phyloP scores from a whole-genome alignment of 108 stramenopile species.

The Cyclotella sp. region DNA sequence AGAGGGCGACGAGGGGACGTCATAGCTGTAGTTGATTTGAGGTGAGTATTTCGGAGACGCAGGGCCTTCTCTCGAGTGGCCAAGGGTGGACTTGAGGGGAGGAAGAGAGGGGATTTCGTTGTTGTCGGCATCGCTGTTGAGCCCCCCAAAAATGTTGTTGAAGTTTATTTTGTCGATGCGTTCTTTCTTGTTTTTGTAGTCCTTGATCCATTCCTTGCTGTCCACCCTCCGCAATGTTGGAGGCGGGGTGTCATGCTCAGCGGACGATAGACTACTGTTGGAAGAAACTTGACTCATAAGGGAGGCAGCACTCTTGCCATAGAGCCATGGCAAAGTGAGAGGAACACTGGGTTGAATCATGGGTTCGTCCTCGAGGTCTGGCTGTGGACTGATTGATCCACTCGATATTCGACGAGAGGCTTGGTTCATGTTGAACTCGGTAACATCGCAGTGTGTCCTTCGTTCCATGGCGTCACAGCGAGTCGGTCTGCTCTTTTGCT shows the following conservation, averaged over 20 bases:
- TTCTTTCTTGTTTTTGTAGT: constrained; percentile 45
- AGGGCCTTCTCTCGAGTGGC: neutral
- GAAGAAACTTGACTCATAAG: no score
- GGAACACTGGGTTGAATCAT: constrained; percentile 4
- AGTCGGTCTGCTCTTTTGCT: no score
- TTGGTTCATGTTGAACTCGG: neutral
- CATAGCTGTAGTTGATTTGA: no score
- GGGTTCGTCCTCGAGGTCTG: constrained; percentile 5
- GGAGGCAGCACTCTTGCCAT: neutral
- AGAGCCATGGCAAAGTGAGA: constrained; percentile 1
- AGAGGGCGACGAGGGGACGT: neutral
- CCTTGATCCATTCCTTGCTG: constrained; percentile 41
- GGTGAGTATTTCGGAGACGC: neutral
- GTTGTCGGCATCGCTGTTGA: constrained; percentile 10
- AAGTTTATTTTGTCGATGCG: constrained; percentile 56
- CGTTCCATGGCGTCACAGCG: neutral
- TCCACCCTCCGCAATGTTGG: constrained; percentile 27
- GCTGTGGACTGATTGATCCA: neutral
- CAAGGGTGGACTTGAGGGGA: neutral
- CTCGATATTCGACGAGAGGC: neutral
- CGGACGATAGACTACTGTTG: no score
- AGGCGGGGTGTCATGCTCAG: neutral
- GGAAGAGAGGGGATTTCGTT: constrained; percentile 49
- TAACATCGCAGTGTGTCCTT: neutral
- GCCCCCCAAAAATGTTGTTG: constrained; percentile 46